Percentiles rank a stretch among this genome's conserved stretches.
Conservation (phyloP, 2,329 filamentous ascomycete genomes). For the Talaromyces funiculosus region DNA sequence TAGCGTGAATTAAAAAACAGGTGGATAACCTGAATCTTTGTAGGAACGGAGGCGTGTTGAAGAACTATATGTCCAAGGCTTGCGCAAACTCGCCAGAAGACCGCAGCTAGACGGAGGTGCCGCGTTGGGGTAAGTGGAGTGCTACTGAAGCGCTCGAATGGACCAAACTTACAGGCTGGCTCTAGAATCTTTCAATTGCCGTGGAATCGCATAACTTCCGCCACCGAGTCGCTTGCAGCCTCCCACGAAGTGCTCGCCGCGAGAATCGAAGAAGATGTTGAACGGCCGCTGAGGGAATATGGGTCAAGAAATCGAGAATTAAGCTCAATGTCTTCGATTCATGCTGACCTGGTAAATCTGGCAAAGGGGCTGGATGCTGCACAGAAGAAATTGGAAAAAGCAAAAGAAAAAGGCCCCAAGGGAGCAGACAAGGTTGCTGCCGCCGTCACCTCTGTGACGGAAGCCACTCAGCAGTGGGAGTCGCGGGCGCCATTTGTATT, state of each 20-base stretch:
- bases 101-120: slow-evolving; percentile 68
- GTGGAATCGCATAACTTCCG: slow-evolving; percentile 80
- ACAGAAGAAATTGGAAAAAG: slow-evolving; percentile 78
- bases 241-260: slow-evolving; percentile 76
- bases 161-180: slow-evolving; percentile 7
- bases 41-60: slow-evolving; percentile 91
- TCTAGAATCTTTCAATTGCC: slow-evolving; percentile 78
- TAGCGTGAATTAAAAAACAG: background rate
- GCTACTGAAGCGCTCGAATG: background rate
- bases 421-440: slow-evolving; percentile 67
- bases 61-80: slow-evolving; percentile 75
- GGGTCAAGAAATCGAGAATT: slow-evolving; percentile 66
- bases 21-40: background rate
- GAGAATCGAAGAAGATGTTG: slow-evolving; percentile 83
- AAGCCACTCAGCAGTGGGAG: slow-evolving; percentile 80
- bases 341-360: slow-evolving; percentile 71
- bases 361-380: slow-evolving; percentile 80
- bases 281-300: slow-evolving; percentile 74
- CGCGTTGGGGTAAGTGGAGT: slow-evolving; percentile 71
- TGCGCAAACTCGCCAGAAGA: slow-evolving; percentile 73
- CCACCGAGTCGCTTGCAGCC: slow-evolving; percentile 72
- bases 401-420: slow-evolving; percentile 71
- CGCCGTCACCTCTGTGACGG: slow-evolving; percentile 67
- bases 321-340: slow-evolving; percentile 72
- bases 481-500: slow-evolving; percentile 93